These are phyloP conservation scores for Phytopythium delawarense DNA, from an alignment of 352 stramenopile species.

Conservation along the genomic window DNA sequence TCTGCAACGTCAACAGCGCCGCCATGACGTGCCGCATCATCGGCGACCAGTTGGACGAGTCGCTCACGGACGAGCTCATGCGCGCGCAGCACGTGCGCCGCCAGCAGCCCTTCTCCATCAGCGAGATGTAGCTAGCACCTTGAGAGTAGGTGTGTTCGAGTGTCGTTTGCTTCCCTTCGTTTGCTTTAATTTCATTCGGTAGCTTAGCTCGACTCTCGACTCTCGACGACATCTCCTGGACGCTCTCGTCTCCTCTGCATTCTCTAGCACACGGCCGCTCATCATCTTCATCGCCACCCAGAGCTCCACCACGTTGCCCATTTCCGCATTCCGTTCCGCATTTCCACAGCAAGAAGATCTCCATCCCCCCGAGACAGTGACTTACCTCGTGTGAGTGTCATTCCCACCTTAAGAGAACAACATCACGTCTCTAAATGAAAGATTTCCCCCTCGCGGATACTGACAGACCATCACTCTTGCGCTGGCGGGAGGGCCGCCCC, in stretches of 20 bases:
- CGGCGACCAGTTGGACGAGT: constrained; percentile 53
- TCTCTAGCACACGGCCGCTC: too few species aligned
- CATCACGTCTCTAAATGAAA: not conserved
- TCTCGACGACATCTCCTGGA: too few species aligned
- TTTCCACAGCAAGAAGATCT: too few species aligned
- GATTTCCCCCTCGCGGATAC: not conserved
- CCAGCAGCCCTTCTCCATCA: constrained; percentile 9
- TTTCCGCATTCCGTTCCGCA: too few species aligned
- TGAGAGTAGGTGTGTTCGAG: not conserved
- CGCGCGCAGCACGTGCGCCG: constrained; percentile 4
- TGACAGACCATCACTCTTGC: not conserved
- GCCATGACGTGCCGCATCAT: constrained; percentile 72
- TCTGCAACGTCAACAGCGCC: constrained; percentile 74
- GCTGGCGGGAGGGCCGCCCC: not conserved
- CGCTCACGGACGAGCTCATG: constrained; percentile 4
- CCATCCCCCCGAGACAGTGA: not conserved
- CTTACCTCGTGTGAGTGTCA: not conserved
- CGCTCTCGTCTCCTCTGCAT: too few species aligned
- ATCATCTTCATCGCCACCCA: too few species aligned
- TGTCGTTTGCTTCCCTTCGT: not conserved
- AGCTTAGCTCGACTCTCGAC: not conserved
- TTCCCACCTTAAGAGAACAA: not conserved
- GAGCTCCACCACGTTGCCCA: too few species aligned
- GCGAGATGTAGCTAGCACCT: not conserved
- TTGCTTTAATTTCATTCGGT: not conserved